phyloP scores from a whole-genome alignment of 805 yeast genomes.

The Pichia exigua region DNA sequence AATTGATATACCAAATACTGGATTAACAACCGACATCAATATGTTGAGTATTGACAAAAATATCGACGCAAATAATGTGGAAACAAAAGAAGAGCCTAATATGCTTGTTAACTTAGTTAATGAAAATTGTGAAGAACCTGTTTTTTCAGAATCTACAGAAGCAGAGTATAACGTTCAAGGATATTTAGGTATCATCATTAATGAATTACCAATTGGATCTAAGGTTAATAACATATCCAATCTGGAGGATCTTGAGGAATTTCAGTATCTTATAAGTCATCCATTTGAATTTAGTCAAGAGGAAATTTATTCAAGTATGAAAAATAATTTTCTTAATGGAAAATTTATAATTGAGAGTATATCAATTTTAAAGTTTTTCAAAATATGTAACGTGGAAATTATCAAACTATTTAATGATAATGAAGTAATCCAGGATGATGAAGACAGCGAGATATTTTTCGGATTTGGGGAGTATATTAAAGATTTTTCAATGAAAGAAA shows the following conservation, averaged over 20 bases:
- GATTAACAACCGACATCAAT: conserved; percentile 14
- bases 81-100: background rate
- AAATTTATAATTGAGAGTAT: background rate
- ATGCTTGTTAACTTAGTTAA: background rate
- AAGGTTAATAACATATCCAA: background rate
- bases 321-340: background rate
- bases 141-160: conserved; percentile 7
- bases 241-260: background rate
- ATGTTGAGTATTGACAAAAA: conserved; percentile 10
- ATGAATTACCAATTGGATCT: background rate
- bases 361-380: background rate
- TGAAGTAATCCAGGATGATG: background rate
- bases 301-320: background rate
- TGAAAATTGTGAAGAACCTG: background rate
- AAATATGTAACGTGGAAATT: background rate
- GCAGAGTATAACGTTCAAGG: conserved; percentile 3
- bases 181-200: background rate
- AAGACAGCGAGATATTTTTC: background rate
- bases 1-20: conserved; percentile 6
- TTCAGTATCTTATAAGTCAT: background rate
- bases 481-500: background rate
- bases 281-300: background rate
- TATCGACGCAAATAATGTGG: background rate
- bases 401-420: background rate
- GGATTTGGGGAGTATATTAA: conserved; percentile 3